Percentiles rank a stretch among this genome's conserved stretches.
Conservation (phyloP, 1,139 yeast species). For the Kodamaea plutei region DNA sequence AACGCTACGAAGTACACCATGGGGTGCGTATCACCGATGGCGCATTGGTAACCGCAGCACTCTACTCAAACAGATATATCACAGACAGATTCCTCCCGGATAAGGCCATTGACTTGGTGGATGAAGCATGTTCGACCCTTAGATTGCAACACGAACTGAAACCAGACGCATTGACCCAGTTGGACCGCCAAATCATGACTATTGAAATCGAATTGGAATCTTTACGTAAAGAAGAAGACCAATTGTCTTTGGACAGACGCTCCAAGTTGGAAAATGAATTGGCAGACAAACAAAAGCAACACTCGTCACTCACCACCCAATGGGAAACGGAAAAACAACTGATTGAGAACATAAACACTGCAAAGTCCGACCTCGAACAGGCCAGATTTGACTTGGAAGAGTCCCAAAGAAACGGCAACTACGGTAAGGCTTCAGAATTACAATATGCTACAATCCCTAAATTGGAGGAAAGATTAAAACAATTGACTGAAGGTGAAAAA, state of each 20-base stretch:
- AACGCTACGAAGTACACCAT: slow-evolving; percentile 93
- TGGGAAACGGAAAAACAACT: slow-evolving; percentile 83
- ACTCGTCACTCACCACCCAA: slow-evolving; percentile 63
- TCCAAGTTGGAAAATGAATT: slow-evolving; percentile 62
- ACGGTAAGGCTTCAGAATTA: slow-evolving; percentile 82
- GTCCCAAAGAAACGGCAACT: slow-evolving; percentile 79
- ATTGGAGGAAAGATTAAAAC: slow-evolving; percentile 55
- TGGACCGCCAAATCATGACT: slow-evolving; percentile 89
- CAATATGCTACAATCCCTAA: slow-evolving; percentile 85
- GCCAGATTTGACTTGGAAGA: slow-evolving; percentile 81
- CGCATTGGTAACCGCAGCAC: slow-evolving; percentile 92
- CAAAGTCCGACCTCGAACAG: slow-evolving; percentile 78
- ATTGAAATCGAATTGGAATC: slow-evolving; percentile 93
- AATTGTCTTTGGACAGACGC: slow-evolving; percentile 72
- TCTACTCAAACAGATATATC: slow-evolving; percentile 83
- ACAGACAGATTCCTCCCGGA: slow-evolving; percentile 92
- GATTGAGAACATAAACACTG: slow-evolving; percentile 70
- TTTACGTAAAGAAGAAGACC: slow-evolving; percentile 86
- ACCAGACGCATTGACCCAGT: slow-evolving; percentile 88
- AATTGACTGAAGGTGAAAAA: slow-evolving; percentile 40
- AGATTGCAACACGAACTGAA: slow-evolving; percentile 94
- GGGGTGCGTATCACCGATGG: slow-evolving; percentile 96
- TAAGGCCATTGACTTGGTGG: slow-evolving; percentile 93
- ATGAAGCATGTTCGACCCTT: slow-evolving; percentile 94
- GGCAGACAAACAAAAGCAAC: slow-evolving; percentile 57